Percentiles rank a stretch among this genome's conserved stretches.
phyloP scores from a whole-genome alignment of 192 early-diverging fungal species.

The Coemansia sp. region DNA sequence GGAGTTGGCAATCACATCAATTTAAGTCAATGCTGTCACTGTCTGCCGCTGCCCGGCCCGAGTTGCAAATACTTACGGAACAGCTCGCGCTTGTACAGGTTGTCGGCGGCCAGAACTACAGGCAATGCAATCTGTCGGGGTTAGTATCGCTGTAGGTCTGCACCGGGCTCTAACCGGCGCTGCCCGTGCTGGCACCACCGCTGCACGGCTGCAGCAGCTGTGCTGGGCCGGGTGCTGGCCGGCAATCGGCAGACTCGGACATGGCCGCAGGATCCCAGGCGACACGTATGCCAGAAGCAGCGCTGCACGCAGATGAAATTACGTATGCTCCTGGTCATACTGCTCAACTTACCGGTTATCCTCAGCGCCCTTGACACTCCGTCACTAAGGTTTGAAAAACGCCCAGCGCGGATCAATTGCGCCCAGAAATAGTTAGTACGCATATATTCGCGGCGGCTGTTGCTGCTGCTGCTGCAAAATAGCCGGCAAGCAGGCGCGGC shows the following conservation, averaged over 20 bases:
- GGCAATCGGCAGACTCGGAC: too few species aligned
- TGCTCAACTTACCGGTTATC: conserved; percentile 42
- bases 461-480: too few species aligned
- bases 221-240: too few species aligned
- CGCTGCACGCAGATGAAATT: neutral
- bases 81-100: conserved; percentile 85
- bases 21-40: neutral
- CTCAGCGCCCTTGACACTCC: conserved; percentile 30
- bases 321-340: conserved; percentile 11
- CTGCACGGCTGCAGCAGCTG: too few species aligned
- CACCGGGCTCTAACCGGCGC: too few species aligned
- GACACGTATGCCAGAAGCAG: too few species aligned
- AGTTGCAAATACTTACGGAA: conserved; percentile 57
- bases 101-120: conserved; percentile 84
- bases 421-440: too few species aligned
- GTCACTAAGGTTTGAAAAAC: neutral
- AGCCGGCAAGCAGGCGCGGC: too few species aligned
- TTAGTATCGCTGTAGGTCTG: neutral
- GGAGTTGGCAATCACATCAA: too few species aligned
- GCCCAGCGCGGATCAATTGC: neutral
- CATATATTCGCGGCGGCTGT: too few species aligned
- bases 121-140: neutral
- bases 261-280: too few species aligned
- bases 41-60: neutral
- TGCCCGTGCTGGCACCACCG: too few species aligned